Conservation (phyloP, 83 land plant genomes). For the Thuja plicata region DNA sequence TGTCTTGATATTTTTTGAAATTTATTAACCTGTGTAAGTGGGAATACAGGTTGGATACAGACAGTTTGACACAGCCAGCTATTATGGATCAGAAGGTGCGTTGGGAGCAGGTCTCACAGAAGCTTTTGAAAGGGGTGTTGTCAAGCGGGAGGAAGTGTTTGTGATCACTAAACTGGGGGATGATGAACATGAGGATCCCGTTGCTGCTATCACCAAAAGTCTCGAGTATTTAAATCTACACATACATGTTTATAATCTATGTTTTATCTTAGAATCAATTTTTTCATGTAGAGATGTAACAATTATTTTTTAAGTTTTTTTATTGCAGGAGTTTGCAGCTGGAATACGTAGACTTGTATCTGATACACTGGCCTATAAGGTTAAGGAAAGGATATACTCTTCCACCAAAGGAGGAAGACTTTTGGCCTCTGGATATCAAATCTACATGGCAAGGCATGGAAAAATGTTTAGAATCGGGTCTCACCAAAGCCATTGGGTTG, state of each 20-base stretch:
- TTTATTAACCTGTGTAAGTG: not conserved
- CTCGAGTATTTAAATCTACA: constrained; percentile 5
- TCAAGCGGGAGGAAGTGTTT: constrained; percentile 33
- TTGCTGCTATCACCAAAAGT: constrained; percentile 24
- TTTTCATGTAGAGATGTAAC: not conserved
- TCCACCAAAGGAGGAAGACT: constrained; percentile 50
- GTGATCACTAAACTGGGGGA: constrained; percentile 35
- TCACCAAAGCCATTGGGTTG: constrained; percentile 53
- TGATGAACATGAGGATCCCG: constrained; percentile 30
- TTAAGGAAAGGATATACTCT: constrained; percentile 28
- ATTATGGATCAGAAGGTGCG: constrained; percentile 28
- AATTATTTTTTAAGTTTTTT: not conserved
- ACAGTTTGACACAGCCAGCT: constrained; percentile 41
- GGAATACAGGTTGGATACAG: constrained; percentile 34
- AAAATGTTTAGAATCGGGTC: constrained; percentile 40
- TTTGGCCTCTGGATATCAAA: constrained; percentile 35
- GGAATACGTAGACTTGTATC: constrained; percentile 59
- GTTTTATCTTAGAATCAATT: not conserved
- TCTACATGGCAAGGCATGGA: constrained; percentile 55
- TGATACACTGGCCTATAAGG: constrained; percentile 62
- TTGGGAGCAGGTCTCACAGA: constrained; percentile 29
- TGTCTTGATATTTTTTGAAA: not conserved
- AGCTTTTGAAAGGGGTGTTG: constrained; percentile 12
- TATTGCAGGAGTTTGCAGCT: constrained; percentile 43
- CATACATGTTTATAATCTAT: not conserved